Conservation (phyloP, 805 yeast species). For the Candida rishiriensis region DNA sequence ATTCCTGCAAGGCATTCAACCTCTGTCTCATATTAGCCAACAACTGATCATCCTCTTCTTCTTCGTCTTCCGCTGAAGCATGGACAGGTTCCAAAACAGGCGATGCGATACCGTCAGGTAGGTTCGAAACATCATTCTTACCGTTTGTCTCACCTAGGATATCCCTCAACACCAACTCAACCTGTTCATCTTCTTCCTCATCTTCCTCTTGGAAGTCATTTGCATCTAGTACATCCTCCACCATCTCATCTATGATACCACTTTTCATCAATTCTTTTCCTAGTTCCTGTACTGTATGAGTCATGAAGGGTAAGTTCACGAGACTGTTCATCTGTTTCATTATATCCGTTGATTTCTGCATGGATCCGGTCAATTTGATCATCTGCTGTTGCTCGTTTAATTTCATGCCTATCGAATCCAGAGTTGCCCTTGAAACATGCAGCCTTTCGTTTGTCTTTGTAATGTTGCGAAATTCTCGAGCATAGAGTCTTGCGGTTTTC, state of each 20-base stretch:
- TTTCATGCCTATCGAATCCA: constrained; percentile 83
- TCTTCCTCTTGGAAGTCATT: constrained; percentile 61
- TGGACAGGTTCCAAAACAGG: constrained; percentile 21
- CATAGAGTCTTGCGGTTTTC: constrained; percentile 72
- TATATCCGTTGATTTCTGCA: constrained; percentile 70
- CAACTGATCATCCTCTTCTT: constrained; percentile 68
- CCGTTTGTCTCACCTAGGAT: constrained; percentile 36
- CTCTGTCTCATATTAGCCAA: constrained; percentile 87
- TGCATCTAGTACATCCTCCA: constrained; percentile 79
- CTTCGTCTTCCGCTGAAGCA: constrained; percentile 40
- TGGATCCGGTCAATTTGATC: constrained; percentile 74
- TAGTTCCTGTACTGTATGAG: constrained; percentile 77
- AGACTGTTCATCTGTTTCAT: constrained; percentile 86
- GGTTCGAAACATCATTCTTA: constrained; percentile 21
- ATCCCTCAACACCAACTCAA: constrained; percentile 54
- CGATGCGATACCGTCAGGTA: constrained; percentile 14
- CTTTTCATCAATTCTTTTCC: constrained; percentile 83
- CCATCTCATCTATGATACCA: constrained; percentile 91
- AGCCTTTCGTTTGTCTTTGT: constrained; percentile 71
- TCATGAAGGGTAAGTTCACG: constrained; percentile 73
- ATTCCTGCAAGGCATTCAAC: constrained; percentile 74
- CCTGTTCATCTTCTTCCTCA: constrained; percentile 56
- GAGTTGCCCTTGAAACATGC: constrained; percentile 75
- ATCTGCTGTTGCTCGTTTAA: constrained; percentile 88
- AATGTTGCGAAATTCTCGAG: constrained; percentile 72